Conservation (phyloP, 257 asterid genomes). For the Leonotis leonurus region DNA sequence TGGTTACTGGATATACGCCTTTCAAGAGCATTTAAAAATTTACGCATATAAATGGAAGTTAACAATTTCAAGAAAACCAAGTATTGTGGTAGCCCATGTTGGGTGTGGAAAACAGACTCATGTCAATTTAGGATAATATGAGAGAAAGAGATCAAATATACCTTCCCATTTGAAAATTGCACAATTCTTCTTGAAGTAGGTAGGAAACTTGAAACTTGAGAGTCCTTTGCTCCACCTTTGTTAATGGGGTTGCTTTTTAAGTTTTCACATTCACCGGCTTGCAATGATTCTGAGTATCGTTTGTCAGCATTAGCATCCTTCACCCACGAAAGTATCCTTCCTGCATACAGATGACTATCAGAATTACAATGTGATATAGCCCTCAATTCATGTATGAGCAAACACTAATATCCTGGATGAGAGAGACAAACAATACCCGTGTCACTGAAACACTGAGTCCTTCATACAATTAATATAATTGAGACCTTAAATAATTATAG, state of each 20-base stretch:
- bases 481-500: not conserved
- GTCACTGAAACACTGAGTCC: too few relatives aligned
- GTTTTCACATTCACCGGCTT: too few relatives aligned
- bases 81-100: too few relatives aligned
- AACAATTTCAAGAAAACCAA: too few relatives aligned
- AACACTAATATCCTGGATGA: not conserved
- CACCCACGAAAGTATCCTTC: constrained; percentile 69
- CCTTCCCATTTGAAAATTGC: constrained; percentile 93
- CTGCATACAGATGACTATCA: constrained; percentile 27
- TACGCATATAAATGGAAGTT: too few relatives aligned
- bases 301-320: constrained; percentile 34
- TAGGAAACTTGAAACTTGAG: constrained; percentile 67
- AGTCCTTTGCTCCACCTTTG: constrained; percentile 30
- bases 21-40: too few relatives aligned
- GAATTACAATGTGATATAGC: constrained; percentile 1
- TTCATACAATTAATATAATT: not conserved
- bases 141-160: constrained; percentile 18
- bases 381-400: not conserved
- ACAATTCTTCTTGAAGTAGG: constrained; percentile 94
- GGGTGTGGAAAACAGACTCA: too few relatives aligned
- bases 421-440: not conserved
- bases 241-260: constrained; percentile 15
- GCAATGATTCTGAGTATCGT: too few relatives aligned
- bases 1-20: too few relatives aligned
- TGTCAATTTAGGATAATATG: too few relatives aligned